Percentiles rank a stretch among this genome's conserved stretches.
These are phyloP conservation scores for Taxawa tesnikishii DNA, from an alignment of 2,329 filamentous ascomycete species.

Conservation along the genomic window DNA sequence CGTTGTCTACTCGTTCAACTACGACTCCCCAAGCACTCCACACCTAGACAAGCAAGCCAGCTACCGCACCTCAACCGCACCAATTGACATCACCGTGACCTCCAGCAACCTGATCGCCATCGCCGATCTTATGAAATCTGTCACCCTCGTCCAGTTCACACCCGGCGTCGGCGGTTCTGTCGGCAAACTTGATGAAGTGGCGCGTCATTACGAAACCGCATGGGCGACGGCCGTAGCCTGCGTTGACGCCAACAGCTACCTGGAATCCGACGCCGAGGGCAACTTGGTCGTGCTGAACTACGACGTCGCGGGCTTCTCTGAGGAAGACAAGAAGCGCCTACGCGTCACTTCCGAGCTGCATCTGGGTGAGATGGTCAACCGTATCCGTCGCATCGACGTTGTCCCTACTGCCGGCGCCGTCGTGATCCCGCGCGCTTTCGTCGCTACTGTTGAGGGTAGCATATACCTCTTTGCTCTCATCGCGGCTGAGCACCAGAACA, in stretches of 20 bases:
- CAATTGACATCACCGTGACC: conserved; percentile 65
- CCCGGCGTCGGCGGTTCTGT: conserved; percentile 39
- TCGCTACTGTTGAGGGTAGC: conserved; percentile 83
- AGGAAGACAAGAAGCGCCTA: conserved; percentile 59
- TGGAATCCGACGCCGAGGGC: conserved; percentile 76
- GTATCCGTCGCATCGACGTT: conserved; percentile 64
- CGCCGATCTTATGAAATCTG: conserved; percentile 86
- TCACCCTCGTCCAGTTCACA: conserved; percentile 64
- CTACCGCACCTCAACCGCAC: conserved; percentile 73
- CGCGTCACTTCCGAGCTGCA: conserved; percentile 69
- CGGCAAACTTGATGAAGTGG: conserved; percentile 58
- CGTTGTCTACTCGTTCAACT: conserved; percentile 45
- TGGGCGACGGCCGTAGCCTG: conserved; percentile 73
- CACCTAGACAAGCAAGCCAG: conserved; percentile 57
- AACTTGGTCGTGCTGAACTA: conserved; percentile 73
- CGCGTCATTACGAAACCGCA: conserved; percentile 65
- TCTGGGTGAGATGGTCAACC: conserved; percentile 87
- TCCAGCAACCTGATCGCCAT: conserved; percentile 70
- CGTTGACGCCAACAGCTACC: conserved; percentile 60
- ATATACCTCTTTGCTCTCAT: conserved; percentile 85
- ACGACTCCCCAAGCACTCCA: conserved; percentile 40
- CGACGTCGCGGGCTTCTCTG: conserved; percentile 59
- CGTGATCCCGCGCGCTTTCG: conserved; percentile 70
- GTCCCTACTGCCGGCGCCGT: conserved; percentile 50
- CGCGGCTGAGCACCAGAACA: conserved; percentile 56